These are phyloP conservation scores for Phytopythium helicoides DNA, from an alignment of 352 stramenopile species.

Conservation along the genomic window DNA sequence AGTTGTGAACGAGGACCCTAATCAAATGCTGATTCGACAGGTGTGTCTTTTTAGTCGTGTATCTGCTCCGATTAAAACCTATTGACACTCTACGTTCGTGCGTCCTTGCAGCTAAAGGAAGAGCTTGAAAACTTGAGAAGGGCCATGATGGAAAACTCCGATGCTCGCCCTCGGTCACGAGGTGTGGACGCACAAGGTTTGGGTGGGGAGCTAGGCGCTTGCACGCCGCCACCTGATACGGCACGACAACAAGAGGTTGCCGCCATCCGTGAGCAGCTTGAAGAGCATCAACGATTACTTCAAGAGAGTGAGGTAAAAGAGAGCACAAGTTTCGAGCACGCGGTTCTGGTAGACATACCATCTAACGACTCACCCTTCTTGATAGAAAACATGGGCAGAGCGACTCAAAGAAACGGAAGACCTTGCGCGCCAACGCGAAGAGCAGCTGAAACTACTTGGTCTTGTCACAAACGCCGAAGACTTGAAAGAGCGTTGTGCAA, in stretches of 20 bases:
- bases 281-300: constrained; percentile 74
- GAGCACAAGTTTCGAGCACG: no score
- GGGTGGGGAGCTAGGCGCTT: constrained; percentile 17
- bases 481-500: constrained; percentile 52
- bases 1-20: constrained; percentile 91
- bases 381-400: constrained; percentile 79
- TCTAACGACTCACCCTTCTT: neutral
- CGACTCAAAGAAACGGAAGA: constrained; percentile 80
- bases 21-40: constrained; percentile 81
- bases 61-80: neutral
- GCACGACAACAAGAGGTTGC: constrained; percentile 56
- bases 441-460: constrained; percentile 70
- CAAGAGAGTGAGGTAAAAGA: constrained; percentile 66
- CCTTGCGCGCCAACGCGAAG: constrained; percentile 72
- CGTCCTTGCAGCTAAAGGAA: constrained; percentile 60
- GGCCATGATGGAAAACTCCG: constrained; percentile 68
- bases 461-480: constrained; percentile 60
- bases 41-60: constrained; percentile 11
- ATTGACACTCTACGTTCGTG: neutral
- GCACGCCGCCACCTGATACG: constrained; percentile 28
- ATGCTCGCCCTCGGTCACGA: constrained; percentile 48
- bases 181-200: constrained; percentile 16
- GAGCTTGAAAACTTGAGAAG: constrained; percentile 66
- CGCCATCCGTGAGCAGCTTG: constrained; percentile 66
- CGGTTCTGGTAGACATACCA: no score